These are phyloP conservation scores for Ophiobolus disseminans DNA, from an alignment of 2,329 filamentous ascomycete genomes.

Conservation along the genomic window DNA sequence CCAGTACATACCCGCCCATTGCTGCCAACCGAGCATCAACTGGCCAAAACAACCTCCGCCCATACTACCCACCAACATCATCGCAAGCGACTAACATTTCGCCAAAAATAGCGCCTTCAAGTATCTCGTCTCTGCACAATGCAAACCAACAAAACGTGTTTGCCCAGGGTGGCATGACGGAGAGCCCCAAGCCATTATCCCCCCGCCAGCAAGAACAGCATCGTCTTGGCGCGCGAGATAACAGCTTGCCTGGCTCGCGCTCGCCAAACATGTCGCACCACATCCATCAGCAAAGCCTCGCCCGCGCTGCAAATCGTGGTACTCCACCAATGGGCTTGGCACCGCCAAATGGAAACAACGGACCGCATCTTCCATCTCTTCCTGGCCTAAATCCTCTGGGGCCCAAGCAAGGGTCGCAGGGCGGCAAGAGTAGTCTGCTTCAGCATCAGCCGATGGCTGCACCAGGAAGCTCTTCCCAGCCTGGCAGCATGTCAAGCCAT, in stretches of 20 bases:
- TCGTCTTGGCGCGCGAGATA: constrained; percentile 61
- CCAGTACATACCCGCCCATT: constrained; percentile 79
- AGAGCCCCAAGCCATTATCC: constrained; percentile 85
- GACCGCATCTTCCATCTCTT: constrained; percentile 52
- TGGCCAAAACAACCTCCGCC: constrained; percentile 39
- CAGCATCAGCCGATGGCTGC: constrained; percentile 49
- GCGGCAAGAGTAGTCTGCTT: constrained; percentile 49
- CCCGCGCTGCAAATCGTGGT: constrained; percentile 63
- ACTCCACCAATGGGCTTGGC: constrained; percentile 58
- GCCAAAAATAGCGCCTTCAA: constrained; percentile 47
- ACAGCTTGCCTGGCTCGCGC: constrained; percentile 60
- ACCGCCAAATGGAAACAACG: constrained; percentile 51
- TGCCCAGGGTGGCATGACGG: constrained; percentile 75
- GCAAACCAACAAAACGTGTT: constrained; percentile 65
- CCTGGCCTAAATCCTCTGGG: constrained; percentile 51
- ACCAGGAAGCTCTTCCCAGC: constrained; percentile 55
- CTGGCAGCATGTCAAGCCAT: constrained; percentile 60
- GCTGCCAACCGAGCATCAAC: constrained; percentile 49
- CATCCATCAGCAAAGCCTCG: constrained; percentile 68
- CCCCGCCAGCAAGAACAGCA: constrained; percentile 64
- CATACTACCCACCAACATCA: constrained; percentile 46
- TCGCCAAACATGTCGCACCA: constrained; percentile 72
- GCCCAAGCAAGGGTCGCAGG: constrained; percentile 40
- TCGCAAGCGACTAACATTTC: constrained; percentile 50
- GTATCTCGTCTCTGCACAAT: constrained; percentile 46